Conservation (phyloP, 2,329 filamentous ascomycete species). For the Ilyonectria mors-panacis region DNA sequence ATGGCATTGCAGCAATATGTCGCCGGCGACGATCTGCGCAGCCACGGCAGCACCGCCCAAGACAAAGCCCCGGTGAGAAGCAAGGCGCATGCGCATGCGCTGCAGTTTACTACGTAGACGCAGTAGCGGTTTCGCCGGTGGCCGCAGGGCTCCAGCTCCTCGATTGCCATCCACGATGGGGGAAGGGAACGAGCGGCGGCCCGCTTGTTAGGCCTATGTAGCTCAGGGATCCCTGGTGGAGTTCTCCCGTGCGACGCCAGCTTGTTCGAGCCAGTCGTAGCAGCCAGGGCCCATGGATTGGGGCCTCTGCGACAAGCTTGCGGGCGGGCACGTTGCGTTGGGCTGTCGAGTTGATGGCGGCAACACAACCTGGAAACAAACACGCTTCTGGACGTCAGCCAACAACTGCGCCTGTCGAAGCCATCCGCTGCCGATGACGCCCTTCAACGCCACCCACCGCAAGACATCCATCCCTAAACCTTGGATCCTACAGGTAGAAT, state of each 20-base stretch:
- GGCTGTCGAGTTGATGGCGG: constrained; percentile 1
- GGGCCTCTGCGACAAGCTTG: not conserved
- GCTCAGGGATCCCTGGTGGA: constrained; percentile 33
- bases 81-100: constrained; percentile 16
- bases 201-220: constrained; percentile 33
- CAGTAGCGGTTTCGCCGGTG: constrained; percentile 16
- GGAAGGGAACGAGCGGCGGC: constrained; percentile 30
- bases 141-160: constrained; percentile 16
- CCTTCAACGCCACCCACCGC: constrained; percentile 27
- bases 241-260: constrained; percentile 32
- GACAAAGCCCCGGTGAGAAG: not conserved
- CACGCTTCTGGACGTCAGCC: constrained; percentile 12
- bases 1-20: constrained; percentile 3
- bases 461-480: constrained; percentile 29
- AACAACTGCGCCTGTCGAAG: constrained; percentile 14
- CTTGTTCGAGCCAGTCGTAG: constrained; percentile 23
- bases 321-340: not conserved
- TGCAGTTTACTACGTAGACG: not conserved
- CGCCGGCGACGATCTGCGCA: not conserved
- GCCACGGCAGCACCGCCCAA: not conserved
- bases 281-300: constrained; percentile 4
- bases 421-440: constrained; percentile 25
- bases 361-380: constrained; percentile 12
- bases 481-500: constrained; percentile 11
- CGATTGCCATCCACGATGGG: constrained; percentile 20